Conservation (phyloP, 2,329 filamentous ascomycete genomes). For the Stylonectria norvegica region DNA sequence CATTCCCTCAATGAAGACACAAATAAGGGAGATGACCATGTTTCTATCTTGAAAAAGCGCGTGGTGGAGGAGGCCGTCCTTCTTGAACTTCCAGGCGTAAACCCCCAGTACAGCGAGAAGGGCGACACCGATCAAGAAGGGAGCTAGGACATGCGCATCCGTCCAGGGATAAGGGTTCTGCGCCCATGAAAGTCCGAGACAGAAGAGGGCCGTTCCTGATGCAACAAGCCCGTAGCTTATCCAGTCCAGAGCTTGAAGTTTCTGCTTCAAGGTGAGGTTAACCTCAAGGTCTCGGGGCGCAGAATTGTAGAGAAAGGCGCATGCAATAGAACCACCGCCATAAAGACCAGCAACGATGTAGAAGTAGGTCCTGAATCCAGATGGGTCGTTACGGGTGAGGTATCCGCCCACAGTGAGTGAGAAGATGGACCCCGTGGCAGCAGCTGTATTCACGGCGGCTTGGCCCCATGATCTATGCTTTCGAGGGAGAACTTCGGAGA, state of each 20-base stretch:
- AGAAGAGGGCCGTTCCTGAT: slow-evolving; percentile 34
- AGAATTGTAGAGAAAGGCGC: slow-evolving; percentile 1
- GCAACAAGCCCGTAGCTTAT: slow-evolving; percentile 34
- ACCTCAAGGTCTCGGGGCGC: neutral
- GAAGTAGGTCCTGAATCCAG: slow-evolving; percentile 1
- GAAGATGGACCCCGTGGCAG: too few species aligned
- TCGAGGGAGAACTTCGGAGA: too few species aligned
- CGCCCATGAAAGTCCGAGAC: slow-evolving; percentile 35
- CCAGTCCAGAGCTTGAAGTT: slow-evolving; percentile 36
- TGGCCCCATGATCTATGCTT: too few species aligned
- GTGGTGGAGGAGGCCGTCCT: slow-evolving; percentile 6
- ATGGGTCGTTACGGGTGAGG: too few species aligned
- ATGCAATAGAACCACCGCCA: neutral
- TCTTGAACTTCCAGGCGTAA: too few species aligned
- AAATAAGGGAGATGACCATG: slow-evolving; percentile 2
- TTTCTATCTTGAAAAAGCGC: slow-evolving; percentile 3
- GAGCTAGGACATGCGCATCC: slow-evolving; percentile 31
- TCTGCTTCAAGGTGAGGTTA: slow-evolving; percentile 18
- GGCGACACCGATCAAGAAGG: slow-evolving; percentile 32
- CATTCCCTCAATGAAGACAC: slow-evolving; percentile 5
- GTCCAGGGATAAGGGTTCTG: slow-evolving; percentile 38
- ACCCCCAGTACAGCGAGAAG: too few species aligned
- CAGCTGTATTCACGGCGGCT: too few species aligned
- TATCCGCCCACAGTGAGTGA: too few species aligned
- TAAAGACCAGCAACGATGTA: slow-evolving; percentile 1